Percentiles rank a stretch among this genome's conserved stretches.
Conservation (phyloP, 495 filamentous ascomycete genomes). For the Aspergillus sclerotioniger region DNA sequence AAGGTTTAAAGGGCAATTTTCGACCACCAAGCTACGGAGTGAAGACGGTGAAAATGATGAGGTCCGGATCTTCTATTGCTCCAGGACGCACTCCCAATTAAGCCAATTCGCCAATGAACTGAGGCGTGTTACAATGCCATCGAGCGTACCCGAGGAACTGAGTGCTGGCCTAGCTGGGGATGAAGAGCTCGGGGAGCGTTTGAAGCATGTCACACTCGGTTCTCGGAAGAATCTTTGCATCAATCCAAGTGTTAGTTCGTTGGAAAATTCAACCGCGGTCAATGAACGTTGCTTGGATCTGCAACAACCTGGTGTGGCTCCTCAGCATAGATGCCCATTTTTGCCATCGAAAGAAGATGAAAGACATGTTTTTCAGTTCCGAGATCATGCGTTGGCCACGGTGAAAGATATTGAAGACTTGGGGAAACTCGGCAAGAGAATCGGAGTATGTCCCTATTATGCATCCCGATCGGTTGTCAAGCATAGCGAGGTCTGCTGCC, state of each 20-base stretch:
- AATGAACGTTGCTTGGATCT: conserved; percentile 94
- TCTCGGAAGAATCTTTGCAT: conserved; percentile 94
- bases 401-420: conserved; percentile 95
- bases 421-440: conserved; percentile 67
- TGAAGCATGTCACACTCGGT: conserved; percentile 86
- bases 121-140: conserved; percentile 74
- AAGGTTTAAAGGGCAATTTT: conserved; percentile 35
- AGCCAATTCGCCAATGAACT: conserved; percentile 92
- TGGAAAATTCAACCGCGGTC: conserved; percentile 76
- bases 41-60: conserved; percentile 54
- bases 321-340: conserved; percentile 71
- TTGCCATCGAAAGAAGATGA: conserved; percentile 76
- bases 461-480: conserved; percentile 80
- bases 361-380: conserved; percentile 69
- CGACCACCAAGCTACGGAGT: conserved; percentile 36
- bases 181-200: conserved; percentile 50
- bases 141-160: conserved; percentile 46
- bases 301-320: conserved; percentile 68
- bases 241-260: conserved; percentile 71
- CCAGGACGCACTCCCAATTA: conserved; percentile 91
- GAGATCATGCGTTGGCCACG: conserved; percentile 82
- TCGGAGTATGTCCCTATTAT: conserved; percentile 93
- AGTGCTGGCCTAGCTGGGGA: conserved; percentile 23
- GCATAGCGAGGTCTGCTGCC: conserved; percentile 63
- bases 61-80: conserved; percentile 89